Conservation (phyloP, 805 yeast genomes). For the Candida montana region DNA sequence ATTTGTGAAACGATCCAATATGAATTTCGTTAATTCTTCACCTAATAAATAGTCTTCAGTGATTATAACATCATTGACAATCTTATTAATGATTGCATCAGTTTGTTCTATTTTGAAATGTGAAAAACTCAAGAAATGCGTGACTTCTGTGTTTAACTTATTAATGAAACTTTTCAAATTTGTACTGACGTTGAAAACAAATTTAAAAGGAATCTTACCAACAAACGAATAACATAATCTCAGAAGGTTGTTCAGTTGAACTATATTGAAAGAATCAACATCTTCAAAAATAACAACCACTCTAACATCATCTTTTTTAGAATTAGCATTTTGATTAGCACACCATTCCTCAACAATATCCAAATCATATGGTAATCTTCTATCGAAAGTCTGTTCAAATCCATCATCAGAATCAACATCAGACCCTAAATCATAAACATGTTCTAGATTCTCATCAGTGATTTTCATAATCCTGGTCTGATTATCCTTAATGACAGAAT, state of each 20-base stretch:
- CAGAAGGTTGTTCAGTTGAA: conserved; percentile 17
- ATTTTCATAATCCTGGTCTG: not conserved
- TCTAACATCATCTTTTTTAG: conserved; percentile 10
- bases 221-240: conserved; percentile 14
- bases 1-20: conserved; percentile 18
- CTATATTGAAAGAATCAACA: conserved; percentile 21
- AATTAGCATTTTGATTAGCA: conserved; percentile 1
- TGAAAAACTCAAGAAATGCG: conserved; percentile 11
- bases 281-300: conserved; percentile 23
- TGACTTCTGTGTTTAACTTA: conserved; percentile 16
- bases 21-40: conserved; percentile 15
- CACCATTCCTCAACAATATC: conserved; percentile 25
- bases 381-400: conserved; percentile 13
- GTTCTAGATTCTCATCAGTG: conserved; percentile 1
- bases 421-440: conserved; percentile 5
- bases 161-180: conserved; percentile 15
- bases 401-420: conserved; percentile 14
- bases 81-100: conserved; percentile 18
- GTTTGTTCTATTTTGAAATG: conserved; percentile 23
- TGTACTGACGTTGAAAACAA: conserved; percentile 22
- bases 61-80: conserved; percentile 18
- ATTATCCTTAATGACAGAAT: conserved; percentile 8
- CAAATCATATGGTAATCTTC: conserved; percentile 21
- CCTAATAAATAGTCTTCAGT: conserved; percentile 17
- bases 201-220: conserved; percentile 19